A percentile compares a stretch with the other conserved stretches of the same genome.
phyloP scores from a whole-genome alignment of 495 filamentous ascomycete species.

The Neurospora intermedia region DNA sequence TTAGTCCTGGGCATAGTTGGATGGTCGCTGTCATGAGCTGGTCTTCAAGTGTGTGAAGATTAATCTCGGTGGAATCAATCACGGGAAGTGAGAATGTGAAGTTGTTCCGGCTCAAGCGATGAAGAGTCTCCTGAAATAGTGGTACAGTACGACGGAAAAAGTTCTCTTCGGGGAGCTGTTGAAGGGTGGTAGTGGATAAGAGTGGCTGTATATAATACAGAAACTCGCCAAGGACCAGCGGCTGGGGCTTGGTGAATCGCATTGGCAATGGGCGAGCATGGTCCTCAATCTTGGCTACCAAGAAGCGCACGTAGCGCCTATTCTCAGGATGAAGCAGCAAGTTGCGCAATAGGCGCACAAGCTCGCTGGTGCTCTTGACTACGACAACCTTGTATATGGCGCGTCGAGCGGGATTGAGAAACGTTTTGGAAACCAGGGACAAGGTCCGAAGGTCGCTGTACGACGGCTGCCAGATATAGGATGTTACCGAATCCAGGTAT shows the following conservation, averaged over 20 bases:
- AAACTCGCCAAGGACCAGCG: neutral
- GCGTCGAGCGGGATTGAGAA: neutral
- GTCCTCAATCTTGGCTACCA: neutral
- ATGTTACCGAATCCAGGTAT: neutral
- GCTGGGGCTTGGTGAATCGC: neutral
- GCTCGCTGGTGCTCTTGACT: neutral
- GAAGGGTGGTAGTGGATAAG: neutral
- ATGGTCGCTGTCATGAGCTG: neutral
- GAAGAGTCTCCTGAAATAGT: neutral
- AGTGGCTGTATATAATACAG: neutral
- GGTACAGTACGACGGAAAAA: neutral
- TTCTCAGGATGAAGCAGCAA: neutral
- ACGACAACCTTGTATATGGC: neutral
- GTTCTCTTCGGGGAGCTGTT: neutral
- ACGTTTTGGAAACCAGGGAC: neutral
- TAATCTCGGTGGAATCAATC: neutral
- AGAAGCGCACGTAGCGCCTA: neutral
- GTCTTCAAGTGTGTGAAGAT: neutral
- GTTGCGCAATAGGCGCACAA: neutral
- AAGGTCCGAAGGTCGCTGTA: neutral
- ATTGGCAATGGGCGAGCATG: neutral
- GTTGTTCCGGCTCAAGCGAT: too few relatives aligned
- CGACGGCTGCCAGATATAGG: neutral
- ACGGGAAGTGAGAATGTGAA: neutral
- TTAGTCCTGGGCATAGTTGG: neutral